Conservation (phyloP, 108 stramenopile species). For the Chaetoceros muelleri region DNA sequence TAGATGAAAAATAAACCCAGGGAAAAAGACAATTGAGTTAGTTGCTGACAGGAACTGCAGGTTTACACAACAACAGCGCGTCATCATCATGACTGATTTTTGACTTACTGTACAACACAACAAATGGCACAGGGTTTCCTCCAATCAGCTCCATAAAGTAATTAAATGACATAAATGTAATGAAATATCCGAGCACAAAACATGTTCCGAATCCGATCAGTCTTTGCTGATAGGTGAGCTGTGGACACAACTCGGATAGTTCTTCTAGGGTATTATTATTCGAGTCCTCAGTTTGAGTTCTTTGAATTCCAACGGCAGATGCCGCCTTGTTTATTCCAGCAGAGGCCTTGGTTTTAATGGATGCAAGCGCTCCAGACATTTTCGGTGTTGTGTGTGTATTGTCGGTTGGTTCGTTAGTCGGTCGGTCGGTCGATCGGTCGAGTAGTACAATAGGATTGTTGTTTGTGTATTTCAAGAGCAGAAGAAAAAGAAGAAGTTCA, state of each 20-base stretch:
- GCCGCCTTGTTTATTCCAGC: background rate
- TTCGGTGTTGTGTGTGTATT: too few relatives aligned
- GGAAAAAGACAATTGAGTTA: conserved; percentile 14
- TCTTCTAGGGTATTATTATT: conserved; percentile 45
- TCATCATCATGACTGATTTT: conserved; percentile 16
- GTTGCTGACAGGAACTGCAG: conserved; percentile 29
- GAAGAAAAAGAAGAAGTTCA: too few relatives aligned
- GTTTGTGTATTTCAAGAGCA: too few relatives aligned
- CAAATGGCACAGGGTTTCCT: conserved; percentile 77
- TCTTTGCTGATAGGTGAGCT: conserved; percentile 69
- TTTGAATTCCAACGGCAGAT: background rate
- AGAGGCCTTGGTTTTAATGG: background rate
- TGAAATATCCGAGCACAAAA: conserved; percentile 67
- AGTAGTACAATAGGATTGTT: too few relatives aligned
- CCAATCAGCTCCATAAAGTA: conserved; percentile 66
- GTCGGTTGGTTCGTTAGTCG: too few relatives aligned
- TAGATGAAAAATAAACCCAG: too few relatives aligned
- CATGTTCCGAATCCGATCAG: conserved; percentile 54
- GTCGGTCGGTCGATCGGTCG: too few relatives aligned
- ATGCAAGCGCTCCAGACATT: background rate
- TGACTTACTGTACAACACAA: conserved; percentile 50
- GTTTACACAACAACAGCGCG: too few relatives aligned
- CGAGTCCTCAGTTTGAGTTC: conserved; percentile 16
- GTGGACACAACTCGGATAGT: conserved; percentile 62
- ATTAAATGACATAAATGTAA: conserved; percentile 71